Evolutionary conservation across 768 basidiomycete species (phyloP), one percentile per base, ranked within the genome.

Genomic region (Russula compacta): DNA sequence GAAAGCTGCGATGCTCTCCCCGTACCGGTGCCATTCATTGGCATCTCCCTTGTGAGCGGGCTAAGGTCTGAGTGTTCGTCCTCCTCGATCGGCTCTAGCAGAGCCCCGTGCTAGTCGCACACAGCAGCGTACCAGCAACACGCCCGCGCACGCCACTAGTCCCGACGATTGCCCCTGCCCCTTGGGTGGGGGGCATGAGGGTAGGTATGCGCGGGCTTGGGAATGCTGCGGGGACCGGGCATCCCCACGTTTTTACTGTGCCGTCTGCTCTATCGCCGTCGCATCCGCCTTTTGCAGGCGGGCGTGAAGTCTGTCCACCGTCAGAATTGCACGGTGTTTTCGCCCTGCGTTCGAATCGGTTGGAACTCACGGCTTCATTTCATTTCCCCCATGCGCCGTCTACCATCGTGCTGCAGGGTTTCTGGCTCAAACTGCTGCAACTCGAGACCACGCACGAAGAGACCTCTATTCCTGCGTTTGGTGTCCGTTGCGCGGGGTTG

Each of bases 41-140:
- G 38, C 48, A 54, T 54, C 42, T 43, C 66, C 38, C 46, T 71
- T 43, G 64, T 68, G 73, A 72, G 71, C 67, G 67, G 72, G 70
- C 51, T 63, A 72, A 69, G 69, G 72, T 72, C 69, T 73, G 72
- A 73, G 66, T 52, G 51, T 68, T 55, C 24, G 59, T 71, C 67
- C 53, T 69, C 68, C 63, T 52, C 44, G 69, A 73, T 66, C 51
- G 71, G 71, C 70, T 64, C 71, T 67, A 64, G 59, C 64, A 3
- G 67, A 63, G 71, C 65, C 69, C 62, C 56, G 70, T 66, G 69
- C 8, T 70, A 21, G 69, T 29, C 12, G 62, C 67, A 58, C 69
- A 61, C 66, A 58, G 66, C 66, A 68, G 64, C 68, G 61, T 68
- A 74, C 67, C 66, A 71, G 72, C 69, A 68, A 73, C 35, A 17